Evolutionary conservation across 805 yeast genomes (phyloP).

Genomic region (Nematodospora valgi): DNA sequence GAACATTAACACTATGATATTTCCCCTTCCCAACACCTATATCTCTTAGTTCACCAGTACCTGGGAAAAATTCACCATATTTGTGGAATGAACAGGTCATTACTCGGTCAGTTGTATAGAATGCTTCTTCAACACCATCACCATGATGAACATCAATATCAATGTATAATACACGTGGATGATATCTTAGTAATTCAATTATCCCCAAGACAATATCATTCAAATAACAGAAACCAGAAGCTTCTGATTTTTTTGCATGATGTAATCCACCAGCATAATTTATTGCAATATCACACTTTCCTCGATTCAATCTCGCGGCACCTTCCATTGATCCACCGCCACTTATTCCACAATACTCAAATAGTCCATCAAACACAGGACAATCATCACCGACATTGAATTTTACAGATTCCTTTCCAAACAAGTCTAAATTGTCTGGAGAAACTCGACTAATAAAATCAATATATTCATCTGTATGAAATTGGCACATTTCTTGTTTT

Average conservation of each 20-base stretch:
- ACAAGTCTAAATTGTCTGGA: slow-evolving; percentile 86
- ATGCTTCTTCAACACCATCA: slow-evolving; percentile 98
- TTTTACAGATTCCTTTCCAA: slow-evolving; percentile 82
- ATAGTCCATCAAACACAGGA: slow-evolving; percentile 93
- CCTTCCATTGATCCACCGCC: slow-evolving; percentile 97
- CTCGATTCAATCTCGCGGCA: slow-evolving; percentile 79
- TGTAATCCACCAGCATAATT: slow-evolving; percentile 98
- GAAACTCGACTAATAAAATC: slow-evolving; percentile 88
- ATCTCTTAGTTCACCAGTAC: slow-evolving; percentile 92
- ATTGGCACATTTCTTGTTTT: slow-evolving; percentile 96
- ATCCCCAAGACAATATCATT: slow-evolving; percentile 93
- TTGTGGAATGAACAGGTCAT: slow-evolving; percentile 97
- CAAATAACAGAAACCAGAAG: slow-evolving; percentile 93
- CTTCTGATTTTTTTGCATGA: slow-evolving; percentile 96
- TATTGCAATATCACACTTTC: slow-evolving; percentile 90
- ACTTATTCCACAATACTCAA: slow-evolving; percentile 83
- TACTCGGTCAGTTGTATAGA: slow-evolving; percentile 90
- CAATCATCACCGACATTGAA: slow-evolving; percentile 97
- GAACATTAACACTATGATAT: slow-evolving; percentile 85
- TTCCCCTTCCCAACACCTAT: slow-evolving; percentile 89
- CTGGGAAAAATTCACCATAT: slow-evolving; percentile 96
- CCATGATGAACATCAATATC: slow-evolving; percentile 98
- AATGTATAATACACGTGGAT: slow-evolving; percentile 87
- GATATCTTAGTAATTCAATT: slow-evolving; percentile 79
- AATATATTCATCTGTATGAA: slow-evolving; percentile 96